Evolutionary conservation across 2,329 filamentous ascomycete genomes (phyloP).

Genomic region (Plectosphaerella plurivora): DNA sequence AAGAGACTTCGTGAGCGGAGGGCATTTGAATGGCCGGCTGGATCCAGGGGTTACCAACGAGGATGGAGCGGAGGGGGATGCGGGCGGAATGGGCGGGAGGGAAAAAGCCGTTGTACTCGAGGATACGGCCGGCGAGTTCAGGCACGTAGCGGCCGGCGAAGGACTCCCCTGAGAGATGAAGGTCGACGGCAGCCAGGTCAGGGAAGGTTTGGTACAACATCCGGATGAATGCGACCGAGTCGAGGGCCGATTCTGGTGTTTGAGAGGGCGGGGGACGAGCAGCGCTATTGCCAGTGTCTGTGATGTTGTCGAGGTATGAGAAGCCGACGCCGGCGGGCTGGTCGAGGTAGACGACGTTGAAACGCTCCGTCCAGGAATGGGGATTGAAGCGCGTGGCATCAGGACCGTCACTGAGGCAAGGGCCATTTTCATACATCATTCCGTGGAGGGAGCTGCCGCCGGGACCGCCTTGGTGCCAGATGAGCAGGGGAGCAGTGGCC

Average conservation of each 20-base stretch:
- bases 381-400: not conserved
- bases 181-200: not conserved
- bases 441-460: not conserved
- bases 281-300: not conserved
- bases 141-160: constrained; percentile 4
- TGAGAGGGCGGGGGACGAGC: not conserved
- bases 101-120: constrained; percentile 4
- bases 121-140: not conserved
- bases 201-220: constrained; percentile 4
- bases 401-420: not conserved
- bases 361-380: not conserved
- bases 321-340: not conserved
- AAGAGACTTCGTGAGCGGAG: constrained; percentile 5
- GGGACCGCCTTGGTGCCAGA: not conserved
- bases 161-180: constrained; percentile 3
- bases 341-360: not conserved
- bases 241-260: not conserved
- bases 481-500: not conserved
- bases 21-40: not conserved
- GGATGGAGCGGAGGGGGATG: constrained; percentile 2
- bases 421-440: not conserved
- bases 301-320: not conserved
- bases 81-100: not conserved
- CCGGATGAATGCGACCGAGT: constrained; percentile 1
- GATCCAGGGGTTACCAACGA: constrained; percentile 4